phyloP scores from a whole-genome alignment of 2,329 filamentous ascomycete genomes.

The Parafenestella ontariensis region DNA sequence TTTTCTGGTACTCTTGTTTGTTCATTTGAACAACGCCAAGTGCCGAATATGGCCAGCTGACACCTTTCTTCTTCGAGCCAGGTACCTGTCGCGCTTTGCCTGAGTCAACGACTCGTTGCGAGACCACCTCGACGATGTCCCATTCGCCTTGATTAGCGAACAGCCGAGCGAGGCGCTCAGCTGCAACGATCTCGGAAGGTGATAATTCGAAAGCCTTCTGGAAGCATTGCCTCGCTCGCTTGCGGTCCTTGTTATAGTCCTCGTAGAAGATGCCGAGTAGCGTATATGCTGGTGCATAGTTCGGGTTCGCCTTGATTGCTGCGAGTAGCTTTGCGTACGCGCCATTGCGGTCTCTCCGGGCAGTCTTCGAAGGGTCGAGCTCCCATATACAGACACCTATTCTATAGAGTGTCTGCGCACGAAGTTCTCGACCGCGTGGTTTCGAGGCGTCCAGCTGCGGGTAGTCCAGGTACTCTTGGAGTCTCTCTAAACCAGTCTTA shows the following conservation, averaged over 20 bases:
- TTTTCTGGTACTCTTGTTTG: constrained; percentile 86
- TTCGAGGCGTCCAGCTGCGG: constrained; percentile 67
- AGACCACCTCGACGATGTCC: constrained; percentile 93
- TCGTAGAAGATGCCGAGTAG: constrained; percentile 89
- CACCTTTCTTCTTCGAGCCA: constrained; percentile 88
- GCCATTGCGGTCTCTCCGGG: constrained; percentile 79
- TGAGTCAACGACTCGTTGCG: constrained; percentile 91
- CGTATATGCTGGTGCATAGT: constrained; percentile 89
- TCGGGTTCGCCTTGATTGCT: constrained; percentile 84
- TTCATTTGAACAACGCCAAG: constrained; percentile 94
- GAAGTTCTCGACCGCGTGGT: constrained; percentile 70
- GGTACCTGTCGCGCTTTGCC: constrained; percentile 89
- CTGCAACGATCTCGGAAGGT: constrained; percentile 81
- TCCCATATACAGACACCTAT: constrained; percentile 90
- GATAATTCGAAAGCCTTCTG: constrained; percentile 96
- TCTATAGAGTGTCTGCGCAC: constrained; percentile 85
- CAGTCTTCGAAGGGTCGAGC: constrained; percentile 73
- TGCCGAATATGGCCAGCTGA: constrained; percentile 96
- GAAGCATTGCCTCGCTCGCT: constrained; percentile 88
- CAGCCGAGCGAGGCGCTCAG: constrained; percentile 81
- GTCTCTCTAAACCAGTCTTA: constrained; percentile 68
- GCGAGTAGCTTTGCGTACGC: constrained; percentile 85
- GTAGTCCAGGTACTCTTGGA: constrained; percentile 71
- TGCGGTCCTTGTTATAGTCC: constrained; percentile 88
- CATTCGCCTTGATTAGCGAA: constrained; percentile 93